Evolutionary conservation across 2,329 filamentous ascomycete genomes (phyloP).

Genomic region (Zasmidium angulare): DNA sequence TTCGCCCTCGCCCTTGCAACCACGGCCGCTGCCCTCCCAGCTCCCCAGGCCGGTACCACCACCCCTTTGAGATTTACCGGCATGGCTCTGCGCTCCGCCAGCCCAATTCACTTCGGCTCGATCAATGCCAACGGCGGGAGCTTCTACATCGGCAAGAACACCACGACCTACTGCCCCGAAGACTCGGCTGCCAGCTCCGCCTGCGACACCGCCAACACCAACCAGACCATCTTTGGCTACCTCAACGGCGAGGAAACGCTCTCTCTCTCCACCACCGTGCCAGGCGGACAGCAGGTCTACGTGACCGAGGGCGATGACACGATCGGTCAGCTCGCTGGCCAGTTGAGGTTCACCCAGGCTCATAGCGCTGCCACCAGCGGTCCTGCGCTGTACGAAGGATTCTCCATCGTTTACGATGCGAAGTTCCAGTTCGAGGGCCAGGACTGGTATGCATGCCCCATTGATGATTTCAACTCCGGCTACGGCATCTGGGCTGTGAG

Average conservation of each 20-base stretch:
- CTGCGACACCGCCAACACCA: constrained; percentile 15
- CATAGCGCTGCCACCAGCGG: constrained; percentile 27
- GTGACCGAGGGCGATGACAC: constrained; percentile 23
- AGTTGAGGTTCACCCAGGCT: constrained; percentile 31
- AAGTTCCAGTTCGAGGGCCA: constrained; percentile 17
- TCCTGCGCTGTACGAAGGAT: constrained; percentile 26
- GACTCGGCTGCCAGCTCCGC: constrained; percentile 5
- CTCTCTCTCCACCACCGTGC: constrained; percentile 26
- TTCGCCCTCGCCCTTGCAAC: constrained; percentile 19
- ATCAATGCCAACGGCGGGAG: constrained; percentile 26
- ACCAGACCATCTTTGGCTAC: constrained; percentile 27
- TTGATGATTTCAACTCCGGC: constrained; percentile 8
- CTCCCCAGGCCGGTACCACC: constrained; percentile 6
- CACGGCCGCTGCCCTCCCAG: constrained; percentile 21
- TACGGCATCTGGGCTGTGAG: constrained; percentile 13
- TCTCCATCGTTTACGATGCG: constrained; percentile 10
- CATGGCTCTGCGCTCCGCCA: constrained; percentile 22
- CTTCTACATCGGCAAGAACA: constrained; percentile 32
- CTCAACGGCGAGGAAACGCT: constrained; percentile 20
- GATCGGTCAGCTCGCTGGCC: constrained; percentile 18
- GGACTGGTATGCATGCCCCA: constrained; percentile 20
- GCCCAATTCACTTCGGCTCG: constrained; percentile 25
- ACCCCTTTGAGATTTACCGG: constrained; percentile 20
- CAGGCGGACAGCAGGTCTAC: constrained; percentile 34
- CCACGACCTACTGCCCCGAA: constrained; percentile 32